phyloP scores from a whole-genome alignment of 306 rosid genomes.

The Prosopis cineraria region DNA sequence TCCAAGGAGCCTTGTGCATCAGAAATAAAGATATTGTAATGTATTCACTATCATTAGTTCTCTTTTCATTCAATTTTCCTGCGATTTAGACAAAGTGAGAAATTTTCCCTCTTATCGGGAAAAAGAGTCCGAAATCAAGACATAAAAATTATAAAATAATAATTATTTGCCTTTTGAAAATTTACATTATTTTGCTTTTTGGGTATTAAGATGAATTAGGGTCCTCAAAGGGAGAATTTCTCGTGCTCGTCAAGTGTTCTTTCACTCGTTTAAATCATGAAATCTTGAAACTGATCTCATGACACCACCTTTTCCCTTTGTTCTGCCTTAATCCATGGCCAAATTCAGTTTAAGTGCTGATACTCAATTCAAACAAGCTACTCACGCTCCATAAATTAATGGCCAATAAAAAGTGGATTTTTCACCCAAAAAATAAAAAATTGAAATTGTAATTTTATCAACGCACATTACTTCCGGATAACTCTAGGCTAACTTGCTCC shows the following conservation, averaged over 20 bases:
- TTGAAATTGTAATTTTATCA: not conserved
- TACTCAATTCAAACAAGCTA: not conserved
- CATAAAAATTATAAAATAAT: not conserved
- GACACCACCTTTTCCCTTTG: not conserved
- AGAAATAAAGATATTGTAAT: not conserved
- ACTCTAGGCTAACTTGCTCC: not conserved
- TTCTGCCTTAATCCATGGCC: not conserved
- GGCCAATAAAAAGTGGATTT: not conserved
- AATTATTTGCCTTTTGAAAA: not conserved
- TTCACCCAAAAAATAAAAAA: not conserved
- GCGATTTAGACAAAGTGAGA: not conserved
- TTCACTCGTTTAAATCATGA: not conserved
- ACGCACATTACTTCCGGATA: not conserved
- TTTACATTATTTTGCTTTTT: not conserved
- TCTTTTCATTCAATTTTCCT: not conserved
- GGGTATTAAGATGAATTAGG: conserved; percentile 48
- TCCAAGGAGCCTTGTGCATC: not conserved
- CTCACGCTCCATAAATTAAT: not conserved
- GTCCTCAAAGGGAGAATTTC: conserved; percentile 50
- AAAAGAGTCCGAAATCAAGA: too few species aligned
- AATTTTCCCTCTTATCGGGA: not conserved
- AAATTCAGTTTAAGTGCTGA: not conserved
- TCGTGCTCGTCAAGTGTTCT: not conserved
- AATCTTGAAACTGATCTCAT: not conserved
- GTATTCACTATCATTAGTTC: too few species aligned